Conservation (phyloP, 2,329 filamentous ascomycete species). For the Claviceps fusiformis region DNA sequence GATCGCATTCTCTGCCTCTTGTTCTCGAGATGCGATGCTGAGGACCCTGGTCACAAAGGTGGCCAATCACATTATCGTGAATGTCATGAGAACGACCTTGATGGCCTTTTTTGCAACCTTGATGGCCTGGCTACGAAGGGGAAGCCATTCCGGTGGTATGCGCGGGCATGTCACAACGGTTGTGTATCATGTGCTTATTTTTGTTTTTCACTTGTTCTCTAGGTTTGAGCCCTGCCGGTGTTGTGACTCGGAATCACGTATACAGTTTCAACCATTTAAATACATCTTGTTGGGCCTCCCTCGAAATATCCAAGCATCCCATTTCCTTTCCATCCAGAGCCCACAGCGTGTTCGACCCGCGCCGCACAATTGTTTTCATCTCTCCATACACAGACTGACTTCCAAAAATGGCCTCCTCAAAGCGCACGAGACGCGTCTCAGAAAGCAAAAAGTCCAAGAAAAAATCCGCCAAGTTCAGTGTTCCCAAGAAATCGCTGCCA, state of each 20-base stretch:
- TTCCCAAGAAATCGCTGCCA: slow-evolving; percentile 14
- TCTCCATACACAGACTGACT: not conserved
- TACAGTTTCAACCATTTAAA: not conserved
- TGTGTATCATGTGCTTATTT: not conserved
- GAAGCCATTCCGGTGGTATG: not conserved
- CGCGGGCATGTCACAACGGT: not conserved
- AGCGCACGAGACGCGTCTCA: not conserved
- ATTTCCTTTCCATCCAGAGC: too few species aligned
- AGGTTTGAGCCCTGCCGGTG: not conserved
- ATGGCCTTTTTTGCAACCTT: not conserved
- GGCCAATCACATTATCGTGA: not conserved
- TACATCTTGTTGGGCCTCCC: not conserved
- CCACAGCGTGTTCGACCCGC: too few species aligned
- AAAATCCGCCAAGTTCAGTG: not conserved
- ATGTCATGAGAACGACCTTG: not conserved
- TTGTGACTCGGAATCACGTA: not conserved
- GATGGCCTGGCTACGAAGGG: not conserved
- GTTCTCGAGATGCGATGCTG: not conserved
- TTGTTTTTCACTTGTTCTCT: not conserved
- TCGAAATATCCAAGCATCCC: too few species aligned
- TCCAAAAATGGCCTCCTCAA: slow-evolving; percentile 1
- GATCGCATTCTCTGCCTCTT: too few species aligned
- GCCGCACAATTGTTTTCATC: too few species aligned
- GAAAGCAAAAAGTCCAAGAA: slow-evolving; percentile 2
- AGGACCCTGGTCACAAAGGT: not conserved